Evolutionary conservation across 345 rosid species (phyloP), one percentile per base, ranked within the genome.

Genomic region (Citrus unshiu): DNA sequence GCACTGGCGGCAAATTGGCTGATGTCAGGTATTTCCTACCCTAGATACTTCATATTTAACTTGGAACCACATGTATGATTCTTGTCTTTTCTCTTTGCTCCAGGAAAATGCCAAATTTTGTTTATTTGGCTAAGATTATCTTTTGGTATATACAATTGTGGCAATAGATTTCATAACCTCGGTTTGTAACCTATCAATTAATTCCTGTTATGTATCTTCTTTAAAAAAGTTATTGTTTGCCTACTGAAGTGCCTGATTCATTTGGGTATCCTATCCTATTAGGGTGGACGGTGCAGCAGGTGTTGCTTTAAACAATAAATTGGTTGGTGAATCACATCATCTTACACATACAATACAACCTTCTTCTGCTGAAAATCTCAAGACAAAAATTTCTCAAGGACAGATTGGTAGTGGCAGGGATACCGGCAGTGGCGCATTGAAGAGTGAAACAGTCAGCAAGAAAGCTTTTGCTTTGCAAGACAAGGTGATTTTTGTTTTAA

Each of bases 391-490:
- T 78, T 77, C 87, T 56, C 85, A 85, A 78, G 77, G 85, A 74
- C 85, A 86, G 64, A 81, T 81, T 25, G 87, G 83, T 81, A 86
- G 87, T 13, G 88, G 89, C 77, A 85, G 85, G 71, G 88, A 80
- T 70, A 72, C 51, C 51, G 74, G 82, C 72, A 59, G 85, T 43
- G 65, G 90, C 80, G 82, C 85, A 72, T 80, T 87, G 81, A 93
- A 90, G 90, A 88, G 78, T 80, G 97, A 93, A 87, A 94, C 93
- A 68, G 80, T 89, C 76, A 86, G 88, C 89, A 91, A 77, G 78
- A 93, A 90, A 79, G 91, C 93, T 73, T 96, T 96, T 87, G 95
- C 97, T 30, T 76, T 94, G 84, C 99, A 95, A 84, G 98, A 96
- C 83, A 95, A 95, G 98, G 99, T 95, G 46, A 69, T 67, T 78